Conservation (phyloP, 768 basidiomycete species). For the Amanita muscaria region DNA sequence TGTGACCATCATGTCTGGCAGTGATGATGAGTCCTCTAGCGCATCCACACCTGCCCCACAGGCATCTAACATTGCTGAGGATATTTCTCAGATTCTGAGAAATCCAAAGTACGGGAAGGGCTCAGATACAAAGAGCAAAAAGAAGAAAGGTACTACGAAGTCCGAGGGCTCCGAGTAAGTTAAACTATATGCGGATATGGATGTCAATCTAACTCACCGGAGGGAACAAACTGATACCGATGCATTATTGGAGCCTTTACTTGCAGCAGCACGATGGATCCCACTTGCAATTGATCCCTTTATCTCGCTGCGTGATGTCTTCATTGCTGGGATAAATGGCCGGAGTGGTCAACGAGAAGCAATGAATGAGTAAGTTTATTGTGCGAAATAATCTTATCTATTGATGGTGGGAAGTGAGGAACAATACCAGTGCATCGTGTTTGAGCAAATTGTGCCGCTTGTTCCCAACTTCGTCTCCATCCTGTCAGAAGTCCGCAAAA, state of each 20-base stretch:
- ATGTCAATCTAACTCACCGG: too few species aligned
- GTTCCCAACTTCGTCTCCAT: not conserved
- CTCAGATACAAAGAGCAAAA: too few species aligned
- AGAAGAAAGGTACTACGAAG: too few species aligned
- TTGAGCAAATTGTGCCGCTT: not conserved
- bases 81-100: too few species aligned
- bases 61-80: too few species aligned
- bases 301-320: not conserved
- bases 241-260: not conserved
- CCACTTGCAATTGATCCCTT: not conserved
- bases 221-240: not conserved
- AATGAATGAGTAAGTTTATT: not conserved
- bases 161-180: too few species aligned
- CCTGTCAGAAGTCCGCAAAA: not conserved
- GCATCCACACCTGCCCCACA: too few species aligned
- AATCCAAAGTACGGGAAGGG: too few species aligned
- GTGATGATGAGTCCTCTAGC: too few species aligned
- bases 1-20: too few species aligned
- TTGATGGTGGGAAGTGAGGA: not conserved
- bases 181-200: too few species aligned
- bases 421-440: not conserved
- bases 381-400: not conserved
- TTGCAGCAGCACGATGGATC: not conserved
- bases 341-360: not conserved
- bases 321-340: not conserved